Percentiles rank a stretch among this genome's conserved stretches.
phyloP scores from a whole-genome alignment of 768 basidiomycete species.

The Lactarius pseudohatsudake region DNA sequence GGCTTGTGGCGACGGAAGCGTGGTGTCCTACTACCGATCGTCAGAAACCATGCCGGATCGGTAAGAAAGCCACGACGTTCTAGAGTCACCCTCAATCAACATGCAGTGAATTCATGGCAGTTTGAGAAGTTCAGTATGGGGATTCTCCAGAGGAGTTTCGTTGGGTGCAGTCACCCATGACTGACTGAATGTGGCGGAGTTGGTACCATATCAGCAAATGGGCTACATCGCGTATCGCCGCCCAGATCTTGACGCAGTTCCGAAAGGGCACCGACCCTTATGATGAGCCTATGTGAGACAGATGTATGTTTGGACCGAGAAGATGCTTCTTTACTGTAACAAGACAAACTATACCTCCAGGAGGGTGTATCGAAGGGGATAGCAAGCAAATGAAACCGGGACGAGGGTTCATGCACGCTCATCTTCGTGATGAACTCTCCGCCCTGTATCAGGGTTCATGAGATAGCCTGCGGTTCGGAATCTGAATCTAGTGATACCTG shows the following conservation, averaged over 20 bases:
- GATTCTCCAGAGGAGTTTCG: slow-evolving; percentile 17
- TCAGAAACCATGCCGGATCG: slow-evolving; percentile 18
- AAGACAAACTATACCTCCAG: neutral
- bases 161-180: neutral
- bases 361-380: slow-evolving; percentile 3
- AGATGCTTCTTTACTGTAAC: slow-evolving; percentile 4
- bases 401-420: slow-evolving; percentile 1
- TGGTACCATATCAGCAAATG: slow-evolving; percentile 17
- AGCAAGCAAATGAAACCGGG: neutral
- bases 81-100: slow-evolving; percentile 19
- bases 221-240: slow-evolving; percentile 16
- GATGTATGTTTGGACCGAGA: neutral
- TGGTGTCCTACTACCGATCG: slow-evolving; percentile 7
- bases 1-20: slow-evolving; percentile 1
- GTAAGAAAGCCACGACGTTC: slow-evolving; percentile 17
- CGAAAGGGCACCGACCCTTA: slow-evolving; percentile 10
- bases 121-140: neutral
- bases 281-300: neutral
- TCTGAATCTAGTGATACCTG: neutral
- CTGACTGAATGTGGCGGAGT: slow-evolving; percentile 15
- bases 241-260: slow-evolving; percentile 17
- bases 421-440: neutral
- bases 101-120: slow-evolving; percentile 20
- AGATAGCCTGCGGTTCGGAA: neutral
- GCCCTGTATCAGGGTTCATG: slow-evolving; percentile 6